Evolutionary conservation across 139 green algal genomes (phyloP), one percentile per base, ranked within the genome.

Genomic region (Chlamydomonas applanata): DNA sequence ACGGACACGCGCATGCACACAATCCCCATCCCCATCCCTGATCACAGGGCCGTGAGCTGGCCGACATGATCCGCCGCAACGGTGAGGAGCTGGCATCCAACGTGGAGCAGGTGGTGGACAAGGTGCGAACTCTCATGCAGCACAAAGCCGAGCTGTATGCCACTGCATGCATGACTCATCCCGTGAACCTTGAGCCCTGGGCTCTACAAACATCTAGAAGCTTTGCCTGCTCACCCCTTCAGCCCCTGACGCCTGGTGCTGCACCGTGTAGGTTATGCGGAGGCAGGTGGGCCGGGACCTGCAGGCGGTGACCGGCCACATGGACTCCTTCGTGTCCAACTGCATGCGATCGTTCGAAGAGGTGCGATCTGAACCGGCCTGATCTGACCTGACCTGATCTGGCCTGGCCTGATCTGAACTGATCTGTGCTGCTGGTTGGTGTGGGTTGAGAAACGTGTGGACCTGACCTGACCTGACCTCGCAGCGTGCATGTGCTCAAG

Each of bases 41-140:
- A 56, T 24, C 17, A 29, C 53, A 66, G 59, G 40, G 73, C 2
- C 25, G 30, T 11, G 73, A 84, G 66, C 64, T 88, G 24, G 81
- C 83, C 5, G 80, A 91, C 17, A 61, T 88, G 72, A 88, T 87
- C 45, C 40, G 71, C 46, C 69, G 87, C 67, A 83, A 88, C 36
- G 84, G 78, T 3, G 84, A 93, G 69, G 87, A 94, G 76, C 84
- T 92, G 70, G 90, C 87, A 1, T 45, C 74, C 35, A 86, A 77
- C 56, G 79, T 93, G 32, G 88, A 94, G 83, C 67, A 49, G n/a
- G 74, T 94, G 35, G 81, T 95, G 49, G 86, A 91, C 29, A 85
- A 88, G 69, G 79, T 94, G 49, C 40, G 29, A 14, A 35, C 9
- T 24, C 44, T 32, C 33, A 32, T 22, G 16, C 32, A 1, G 52